Evolutionary conservation across 495 filamentous ascomycete genomes (phyloP).

Genomic region (Viridothelium virens): DNA sequence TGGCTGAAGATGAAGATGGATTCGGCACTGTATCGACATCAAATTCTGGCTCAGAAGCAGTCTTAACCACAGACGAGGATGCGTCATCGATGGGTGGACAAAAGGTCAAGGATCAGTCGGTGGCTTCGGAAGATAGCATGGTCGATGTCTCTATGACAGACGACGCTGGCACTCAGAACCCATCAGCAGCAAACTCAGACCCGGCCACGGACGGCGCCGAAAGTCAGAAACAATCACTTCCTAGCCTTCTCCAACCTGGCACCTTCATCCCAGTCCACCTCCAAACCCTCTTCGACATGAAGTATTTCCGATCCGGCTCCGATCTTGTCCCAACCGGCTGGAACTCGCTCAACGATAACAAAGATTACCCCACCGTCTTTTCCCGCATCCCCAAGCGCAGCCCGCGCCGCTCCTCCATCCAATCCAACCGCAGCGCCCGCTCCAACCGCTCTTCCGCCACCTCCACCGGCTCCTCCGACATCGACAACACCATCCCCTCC

Average conservation of each 20-base stretch:
- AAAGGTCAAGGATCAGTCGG: conserved; percentile 63
- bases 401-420: conserved; percentile 27
- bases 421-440: background rate
- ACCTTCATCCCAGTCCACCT: conserved; percentile 47
- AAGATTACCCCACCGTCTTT: conserved; percentile 48
- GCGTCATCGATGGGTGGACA: conserved; percentile 59
- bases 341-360: conserved; percentile 49
- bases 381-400: conserved; percentile 41
- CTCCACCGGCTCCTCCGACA: conserved; percentile 35
- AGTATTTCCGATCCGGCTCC: conserved; percentile 46
- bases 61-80: conserved; percentile 67
- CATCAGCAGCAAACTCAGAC: background rate
- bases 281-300: conserved; percentile 63
- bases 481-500: conserved; percentile 20
- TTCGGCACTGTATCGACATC: background rate
- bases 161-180: conserved; percentile 28
- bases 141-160: conserved; percentile 86
- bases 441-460: background rate
- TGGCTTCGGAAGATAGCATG: conserved; percentile 83
- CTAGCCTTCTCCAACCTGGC: conserved; percentile 42
- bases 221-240: conserved; percentile 29
- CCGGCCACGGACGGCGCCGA: background rate
- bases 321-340: conserved; percentile 58
- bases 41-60: conserved; percentile 54
- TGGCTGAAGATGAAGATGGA: conserved; percentile 41